phyloP scores from a whole-genome alignment of 164 flowering plant genomes.

The Buxus sempervirens region DNA sequence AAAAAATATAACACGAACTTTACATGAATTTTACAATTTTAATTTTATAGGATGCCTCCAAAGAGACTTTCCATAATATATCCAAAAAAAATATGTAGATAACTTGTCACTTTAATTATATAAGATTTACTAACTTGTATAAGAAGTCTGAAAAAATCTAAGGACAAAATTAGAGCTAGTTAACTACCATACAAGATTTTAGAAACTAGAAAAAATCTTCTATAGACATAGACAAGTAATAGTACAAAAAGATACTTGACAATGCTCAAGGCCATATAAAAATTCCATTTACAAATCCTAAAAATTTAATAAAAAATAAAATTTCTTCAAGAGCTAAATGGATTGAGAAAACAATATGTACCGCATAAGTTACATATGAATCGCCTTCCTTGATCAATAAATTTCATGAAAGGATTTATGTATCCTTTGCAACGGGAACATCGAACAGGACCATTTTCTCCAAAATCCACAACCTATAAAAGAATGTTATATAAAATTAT shows the following conservation, averaged over 20 bases:
- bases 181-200: background rate
- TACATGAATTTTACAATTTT: too few species aligned
- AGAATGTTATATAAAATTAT: too few species aligned
- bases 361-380: slow-evolving; percentile 97
- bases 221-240: background rate
- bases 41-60: too few species aligned
- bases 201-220: background rate
- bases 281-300: background rate
- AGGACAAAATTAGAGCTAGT: background rate
- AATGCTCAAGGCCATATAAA: background rate
- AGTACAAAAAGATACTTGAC: background rate
- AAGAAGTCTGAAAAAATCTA: background rate
- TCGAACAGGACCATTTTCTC: slow-evolving; percentile 95
- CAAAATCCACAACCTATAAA: slow-evolving; percentile 89
- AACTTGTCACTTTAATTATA: background rate
- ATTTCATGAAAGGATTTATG: slow-evolving; percentile 95
- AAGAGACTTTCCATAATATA: too few species aligned
- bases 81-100: background rate
- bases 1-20: too few species aligned
- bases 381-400: slow-evolving; percentile 90
- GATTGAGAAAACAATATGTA: background rate
- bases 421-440: slow-evolving; percentile 98
- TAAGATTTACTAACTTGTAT: background rate
- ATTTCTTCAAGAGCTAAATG: background rate
- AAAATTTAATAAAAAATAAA: too few species aligned